These are phyloP conservation scores for Fusarium buxicola DNA, from an alignment of 2,329 filamentous ascomycete species.

Conservation along the genomic window DNA sequence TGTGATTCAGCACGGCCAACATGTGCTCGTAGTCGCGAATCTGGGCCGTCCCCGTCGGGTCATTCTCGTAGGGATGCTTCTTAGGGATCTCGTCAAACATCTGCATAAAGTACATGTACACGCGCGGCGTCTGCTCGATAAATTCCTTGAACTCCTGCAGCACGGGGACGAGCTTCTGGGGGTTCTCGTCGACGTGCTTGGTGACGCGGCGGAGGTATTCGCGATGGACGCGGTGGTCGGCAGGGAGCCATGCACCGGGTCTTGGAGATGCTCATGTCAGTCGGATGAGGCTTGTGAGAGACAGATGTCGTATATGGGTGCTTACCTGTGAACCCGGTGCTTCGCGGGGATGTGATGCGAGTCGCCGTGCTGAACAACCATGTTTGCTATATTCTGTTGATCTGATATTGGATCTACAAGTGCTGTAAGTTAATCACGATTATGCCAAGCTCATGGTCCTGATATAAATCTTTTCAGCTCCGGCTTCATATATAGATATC, in stretches of 20 bases:
- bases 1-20: slow-evolving; percentile 73
- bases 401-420: not conserved
- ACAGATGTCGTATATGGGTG: not conserved
- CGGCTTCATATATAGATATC: not conserved
- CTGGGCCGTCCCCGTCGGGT: slow-evolving; percentile 71
- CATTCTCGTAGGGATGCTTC: slow-evolving; percentile 68
- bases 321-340: slow-evolving; percentile 60
- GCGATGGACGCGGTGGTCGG: slow-evolving; percentile 70
- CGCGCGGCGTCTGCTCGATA: slow-evolving; percentile 71
- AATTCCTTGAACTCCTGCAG: slow-evolving; percentile 73
- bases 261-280: slow-evolving; percentile 45
- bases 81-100: slow-evolving; percentile 77
- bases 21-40: slow-evolving; percentile 75
- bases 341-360: slow-evolving; percentile 63
- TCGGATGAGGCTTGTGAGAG: not conserved
- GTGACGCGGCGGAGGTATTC: slow-evolving; percentile 71
- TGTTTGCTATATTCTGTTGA: slow-evolving; percentile 43
- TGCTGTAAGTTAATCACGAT: not conserved
- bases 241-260: slow-evolving; percentile 71
- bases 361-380: slow-evolving; percentile 64
- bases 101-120: slow-evolving; percentile 73
- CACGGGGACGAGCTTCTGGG: slow-evolving; percentile 66
- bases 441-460: not conserved
- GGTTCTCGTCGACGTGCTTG: slow-evolving; percentile 64
- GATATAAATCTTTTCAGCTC: not conserved